phyloP scores from a whole-genome alignment of 768 basidiomycete species.

The Phanerodontia chrysosporium region DNA sequence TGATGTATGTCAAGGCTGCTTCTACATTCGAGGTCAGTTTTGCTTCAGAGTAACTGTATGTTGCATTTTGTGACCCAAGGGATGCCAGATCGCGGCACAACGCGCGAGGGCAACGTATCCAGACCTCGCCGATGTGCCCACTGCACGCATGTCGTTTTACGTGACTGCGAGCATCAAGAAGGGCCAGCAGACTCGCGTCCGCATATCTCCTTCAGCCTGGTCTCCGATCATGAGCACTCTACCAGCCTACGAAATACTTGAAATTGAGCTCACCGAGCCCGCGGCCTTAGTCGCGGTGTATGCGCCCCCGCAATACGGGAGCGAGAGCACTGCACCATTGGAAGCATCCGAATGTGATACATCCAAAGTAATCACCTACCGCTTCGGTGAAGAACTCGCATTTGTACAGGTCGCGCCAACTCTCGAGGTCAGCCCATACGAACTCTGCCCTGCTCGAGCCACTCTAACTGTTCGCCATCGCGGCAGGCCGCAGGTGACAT shows the following conservation, averaged over 20 bases:
- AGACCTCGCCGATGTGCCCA: not conserved
- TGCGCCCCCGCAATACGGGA: constrained; percentile 12
- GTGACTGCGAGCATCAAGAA: not conserved
- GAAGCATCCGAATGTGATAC: not conserved
- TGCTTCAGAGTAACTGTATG: constrained; percentile 1
- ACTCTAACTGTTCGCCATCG: not conserved
- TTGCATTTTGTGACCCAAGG: not conserved
- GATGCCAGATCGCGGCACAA: not conserved
- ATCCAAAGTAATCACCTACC: not conserved
- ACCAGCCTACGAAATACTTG: constrained; percentile 20
- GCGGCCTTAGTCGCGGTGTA: not conserved
- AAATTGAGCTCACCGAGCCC: constrained; percentile 16
- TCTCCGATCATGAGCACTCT: constrained; percentile 13
- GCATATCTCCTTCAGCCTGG: constrained; percentile 26
- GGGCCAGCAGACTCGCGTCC: constrained; percentile 5
- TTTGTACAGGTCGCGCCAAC: not conserved
- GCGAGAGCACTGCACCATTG: not conserved
- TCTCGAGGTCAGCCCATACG: not conserved
- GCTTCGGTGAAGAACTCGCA: not conserved
- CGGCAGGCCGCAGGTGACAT: constrained; percentile 20
- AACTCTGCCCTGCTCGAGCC: not conserved
- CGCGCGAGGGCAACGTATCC: not conserved
- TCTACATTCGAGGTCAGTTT: constrained; percentile 13
- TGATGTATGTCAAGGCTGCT: constrained; percentile 27
- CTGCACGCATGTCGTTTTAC: not conserved